Evolutionary conservation across 139 green algal species (phyloP).

Genomic region (Mychonastes homosphaera): DNA sequence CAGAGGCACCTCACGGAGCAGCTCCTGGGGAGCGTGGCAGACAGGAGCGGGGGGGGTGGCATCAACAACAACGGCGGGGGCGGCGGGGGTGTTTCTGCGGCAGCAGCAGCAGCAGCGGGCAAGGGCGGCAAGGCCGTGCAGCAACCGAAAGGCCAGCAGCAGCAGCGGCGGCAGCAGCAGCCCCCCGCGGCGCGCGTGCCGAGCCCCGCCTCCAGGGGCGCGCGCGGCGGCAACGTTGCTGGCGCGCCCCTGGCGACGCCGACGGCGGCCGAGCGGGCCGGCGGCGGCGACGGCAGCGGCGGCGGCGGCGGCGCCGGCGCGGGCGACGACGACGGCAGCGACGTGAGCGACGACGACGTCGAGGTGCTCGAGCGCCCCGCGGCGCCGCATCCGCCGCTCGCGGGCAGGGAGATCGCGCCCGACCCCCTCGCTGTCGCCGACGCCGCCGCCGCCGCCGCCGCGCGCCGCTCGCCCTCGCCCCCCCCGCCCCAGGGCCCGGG

Average conservation of each 20-base stretch:
- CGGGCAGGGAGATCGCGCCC: no score
- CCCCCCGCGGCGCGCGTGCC: background rate
- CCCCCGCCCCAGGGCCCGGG: no score
- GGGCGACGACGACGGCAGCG: background rate
- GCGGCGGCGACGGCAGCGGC: background rate
- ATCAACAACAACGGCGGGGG: background rate
- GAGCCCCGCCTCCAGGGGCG: constrained; percentile 4
- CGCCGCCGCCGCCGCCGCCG: background rate
- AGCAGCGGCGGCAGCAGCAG: constrained; percentile 1
- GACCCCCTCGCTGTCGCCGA: no score
- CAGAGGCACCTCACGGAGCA: constrained; percentile 46
- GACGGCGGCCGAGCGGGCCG: background rate
- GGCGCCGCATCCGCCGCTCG: no score
- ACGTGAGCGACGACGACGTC: background rate
- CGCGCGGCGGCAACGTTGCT: no score
- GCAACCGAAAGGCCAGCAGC: background rate
- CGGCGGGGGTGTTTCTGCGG: constrained; percentile 9
- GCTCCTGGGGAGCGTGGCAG: constrained; percentile 24
- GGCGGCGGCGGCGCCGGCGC: background rate
- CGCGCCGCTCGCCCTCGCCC: no score
- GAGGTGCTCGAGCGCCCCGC: no score
- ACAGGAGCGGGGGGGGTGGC: background rate
- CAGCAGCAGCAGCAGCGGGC: constrained; percentile 13
- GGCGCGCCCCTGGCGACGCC: background rate
- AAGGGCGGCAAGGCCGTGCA: background rate